Evolutionary conservation across 75 land plant species (phyloP).

Genomic region (Selaginella tamariscina): DNA sequence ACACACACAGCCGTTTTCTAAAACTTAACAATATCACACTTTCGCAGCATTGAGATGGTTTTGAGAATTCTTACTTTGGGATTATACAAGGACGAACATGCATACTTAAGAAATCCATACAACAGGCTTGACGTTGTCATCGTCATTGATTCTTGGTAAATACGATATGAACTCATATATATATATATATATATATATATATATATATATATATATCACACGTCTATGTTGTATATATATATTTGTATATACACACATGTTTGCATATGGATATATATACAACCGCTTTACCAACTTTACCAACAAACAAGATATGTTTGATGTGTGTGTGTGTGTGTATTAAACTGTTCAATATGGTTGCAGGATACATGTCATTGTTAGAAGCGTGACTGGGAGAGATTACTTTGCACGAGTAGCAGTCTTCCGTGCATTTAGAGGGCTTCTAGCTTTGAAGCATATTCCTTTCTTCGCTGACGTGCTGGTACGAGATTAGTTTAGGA

Average conservation of each 20-base stretch:
- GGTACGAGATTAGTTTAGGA: not conserved
- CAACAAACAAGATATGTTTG: not conserved
- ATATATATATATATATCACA: too few species aligned
- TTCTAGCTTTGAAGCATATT: not conserved
- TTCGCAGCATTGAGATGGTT: not conserved
- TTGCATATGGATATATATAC: too few species aligned
- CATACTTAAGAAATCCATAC: not conserved
- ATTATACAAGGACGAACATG: not conserved
- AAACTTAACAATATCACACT: too few species aligned
- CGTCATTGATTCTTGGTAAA: constrained; percentile 10
- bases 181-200: too few species aligned
- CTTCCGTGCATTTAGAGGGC: constrained; percentile 5
- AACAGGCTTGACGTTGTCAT: constrained; percentile 7
- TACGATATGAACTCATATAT: not conserved
- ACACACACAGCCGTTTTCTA: not conserved
- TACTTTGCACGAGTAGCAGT: constrained; percentile 7
- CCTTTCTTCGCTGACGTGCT: constrained; percentile 5
- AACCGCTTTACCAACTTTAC: too few species aligned
- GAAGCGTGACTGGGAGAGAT: not conserved
- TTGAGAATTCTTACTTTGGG: not conserved
- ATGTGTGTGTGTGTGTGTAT: not conserved
- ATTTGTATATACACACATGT: too few species aligned
- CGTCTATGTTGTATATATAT: too few species aligned
- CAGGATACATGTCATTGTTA: constrained; percentile 8
- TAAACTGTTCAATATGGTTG: not conserved